Conservation (phyloP, 2,329 filamentous ascomycete species). For the Fusarium redolens region DNA sequence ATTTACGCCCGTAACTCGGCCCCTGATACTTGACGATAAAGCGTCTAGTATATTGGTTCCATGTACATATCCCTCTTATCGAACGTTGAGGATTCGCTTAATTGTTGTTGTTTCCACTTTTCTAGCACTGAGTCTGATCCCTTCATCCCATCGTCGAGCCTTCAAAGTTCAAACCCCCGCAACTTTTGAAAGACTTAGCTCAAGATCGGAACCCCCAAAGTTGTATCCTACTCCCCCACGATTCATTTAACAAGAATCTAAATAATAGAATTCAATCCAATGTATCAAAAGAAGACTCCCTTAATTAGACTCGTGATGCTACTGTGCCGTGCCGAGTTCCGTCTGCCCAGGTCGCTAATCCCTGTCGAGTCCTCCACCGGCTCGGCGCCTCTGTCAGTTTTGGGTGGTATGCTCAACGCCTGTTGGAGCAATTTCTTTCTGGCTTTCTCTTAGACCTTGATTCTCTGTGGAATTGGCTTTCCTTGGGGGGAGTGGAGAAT, state of each 20-base stretch:
- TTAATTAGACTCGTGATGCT: constrained; percentile 6
- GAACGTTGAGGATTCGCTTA: constrained; percentile 9
- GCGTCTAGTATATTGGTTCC: background rate
- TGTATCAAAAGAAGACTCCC: constrained; percentile 4
- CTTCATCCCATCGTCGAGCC: background rate
- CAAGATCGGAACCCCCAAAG: constrained; percentile 30
- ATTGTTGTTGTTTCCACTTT: constrained; percentile 10
- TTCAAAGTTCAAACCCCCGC: constrained; percentile 15
- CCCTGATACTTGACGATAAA: constrained; percentile 6
- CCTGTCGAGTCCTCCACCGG: constrained; percentile 30
- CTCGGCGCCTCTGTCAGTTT: constrained; percentile 35
- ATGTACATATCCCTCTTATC: constrained; percentile 15
- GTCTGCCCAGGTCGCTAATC: constrained; percentile 22
- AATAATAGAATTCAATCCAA: constrained; percentile 1
- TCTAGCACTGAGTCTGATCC: constrained; percentile 1
- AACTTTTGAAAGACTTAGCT: constrained; percentile 10
- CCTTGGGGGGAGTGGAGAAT: constrained; percentile 32
- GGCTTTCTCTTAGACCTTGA: background rate
- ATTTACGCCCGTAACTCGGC: background rate
- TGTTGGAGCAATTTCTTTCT: constrained; percentile 11
- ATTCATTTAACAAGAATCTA: background rate
- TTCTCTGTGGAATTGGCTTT: constrained; percentile 10
- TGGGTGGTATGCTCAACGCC: constrained; percentile 17
- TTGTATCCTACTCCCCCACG: constrained; percentile 26
- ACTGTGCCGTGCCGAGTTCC: constrained; percentile 39